A percentile compares a stretch with the other conserved stretches of the same genome.
phyloP scores from a whole-genome alignment of 768 basidiomycete genomes.

The Lepiota brunneoincarnata region DNA sequence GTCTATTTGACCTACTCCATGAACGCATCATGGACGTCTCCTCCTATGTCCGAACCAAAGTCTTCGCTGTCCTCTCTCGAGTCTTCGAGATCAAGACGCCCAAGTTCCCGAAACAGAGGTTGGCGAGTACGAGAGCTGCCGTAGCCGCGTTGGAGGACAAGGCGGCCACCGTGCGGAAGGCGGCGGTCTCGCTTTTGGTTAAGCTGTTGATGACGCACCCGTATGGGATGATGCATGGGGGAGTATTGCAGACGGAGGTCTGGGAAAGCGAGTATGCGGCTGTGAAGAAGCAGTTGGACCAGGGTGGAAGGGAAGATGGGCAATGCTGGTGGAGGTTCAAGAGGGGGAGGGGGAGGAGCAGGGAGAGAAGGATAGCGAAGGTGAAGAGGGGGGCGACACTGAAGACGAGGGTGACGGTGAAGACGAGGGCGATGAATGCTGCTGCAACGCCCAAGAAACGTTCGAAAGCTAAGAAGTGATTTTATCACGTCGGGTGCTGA shows the following conservation, averaged over 20 bases:
- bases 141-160: conserved; percentile 87
- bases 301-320: conserved; percentile 68
- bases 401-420: conserved; percentile 21
- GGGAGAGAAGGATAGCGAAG: conserved; percentile 21
- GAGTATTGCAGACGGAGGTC: conserved; percentile 63
- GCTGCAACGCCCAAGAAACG: conserved; percentile 23
- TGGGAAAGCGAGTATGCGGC: conserved; percentile 74
- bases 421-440: conserved; percentile 5
- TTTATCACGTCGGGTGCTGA: background rate
- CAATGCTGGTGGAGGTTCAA: conserved; percentile 51
- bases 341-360: conserved; percentile 36
- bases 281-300: conserved; percentile 61
- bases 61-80: conserved; percentile 71
- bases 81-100: conserved; percentile 64
- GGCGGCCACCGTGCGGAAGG: conserved; percentile 82
- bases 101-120: conserved; percentile 86
- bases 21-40: conserved; percentile 87
- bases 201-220: conserved; percentile 85
- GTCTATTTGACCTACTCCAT: conserved; percentile 79
- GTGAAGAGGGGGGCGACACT: conserved; percentile 26
- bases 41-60: conserved; percentile 89
- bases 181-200: conserved; percentile 71
- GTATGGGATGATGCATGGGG: conserved; percentile 82
- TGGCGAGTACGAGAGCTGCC: conserved; percentile 72
- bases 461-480: conserved; percentile 30